These are phyloP conservation scores for Chrysosporium keratinophilum DNA, from an alignment of 2,329 filamentous ascomycete species.

Conservation along the genomic window DNA sequence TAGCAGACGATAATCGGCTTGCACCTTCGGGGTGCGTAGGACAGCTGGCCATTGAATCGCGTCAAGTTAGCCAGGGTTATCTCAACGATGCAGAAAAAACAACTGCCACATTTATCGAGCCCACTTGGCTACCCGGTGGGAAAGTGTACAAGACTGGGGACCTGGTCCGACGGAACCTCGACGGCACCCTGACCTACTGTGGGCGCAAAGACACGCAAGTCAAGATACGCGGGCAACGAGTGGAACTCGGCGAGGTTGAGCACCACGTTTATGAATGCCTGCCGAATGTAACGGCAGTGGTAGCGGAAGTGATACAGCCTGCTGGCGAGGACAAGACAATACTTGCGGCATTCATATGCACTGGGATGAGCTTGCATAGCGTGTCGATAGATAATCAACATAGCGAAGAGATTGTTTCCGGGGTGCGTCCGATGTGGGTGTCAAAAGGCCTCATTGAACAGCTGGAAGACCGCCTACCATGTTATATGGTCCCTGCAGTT, in stretches of 20 bases:
- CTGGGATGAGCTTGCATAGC: not conserved
- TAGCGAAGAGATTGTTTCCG: not conserved
- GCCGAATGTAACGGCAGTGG: constrained; percentile 1
- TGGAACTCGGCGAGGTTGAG: constrained; percentile 80
- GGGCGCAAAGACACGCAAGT: constrained; percentile 47
- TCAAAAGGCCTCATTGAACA: constrained; percentile 10
- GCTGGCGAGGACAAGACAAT: constrained; percentile 4
- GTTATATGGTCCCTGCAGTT: constrained; percentile 29
- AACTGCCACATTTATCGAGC: constrained; percentile 17
- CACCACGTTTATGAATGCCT: constrained; percentile 42
- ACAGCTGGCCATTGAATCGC: constrained; percentile 33
- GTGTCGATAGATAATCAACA: not conserved
- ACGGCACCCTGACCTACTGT: constrained; percentile 17
- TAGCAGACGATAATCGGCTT: constrained; percentile 15
- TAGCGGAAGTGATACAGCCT: constrained; percentile 9
- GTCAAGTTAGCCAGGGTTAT: constrained; percentile 31
- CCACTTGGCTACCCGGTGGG: constrained; percentile 15
- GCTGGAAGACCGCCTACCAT: constrained; percentile 22
- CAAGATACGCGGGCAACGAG: constrained; percentile 71
- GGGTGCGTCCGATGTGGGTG: not conserved
- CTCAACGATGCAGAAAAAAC: constrained; percentile 20
- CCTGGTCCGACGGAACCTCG: constrained; percentile 21
- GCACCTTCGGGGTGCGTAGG: constrained; percentile 30
- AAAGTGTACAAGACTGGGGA: constrained; percentile 22
- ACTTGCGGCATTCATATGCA: constrained; percentile 4